Conservation (phyloP, 306 rosid species). For the Trichosanthes truncata region DNA sequence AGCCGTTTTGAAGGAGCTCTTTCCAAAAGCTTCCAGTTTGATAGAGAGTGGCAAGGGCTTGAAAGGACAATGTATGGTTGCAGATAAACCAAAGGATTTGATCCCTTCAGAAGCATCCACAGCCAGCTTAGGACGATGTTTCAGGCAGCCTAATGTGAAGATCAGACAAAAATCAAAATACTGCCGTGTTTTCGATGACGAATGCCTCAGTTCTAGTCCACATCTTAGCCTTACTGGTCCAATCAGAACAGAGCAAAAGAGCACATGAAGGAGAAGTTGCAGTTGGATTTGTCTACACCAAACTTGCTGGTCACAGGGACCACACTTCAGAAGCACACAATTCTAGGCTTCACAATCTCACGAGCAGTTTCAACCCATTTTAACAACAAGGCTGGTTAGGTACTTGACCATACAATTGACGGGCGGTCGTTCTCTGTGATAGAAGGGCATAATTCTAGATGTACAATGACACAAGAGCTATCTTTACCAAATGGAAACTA, state of each 20-base stretch:
- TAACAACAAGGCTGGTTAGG: not conserved
- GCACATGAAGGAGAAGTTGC: conserved; percentile 3
- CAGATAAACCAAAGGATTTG: not conserved
- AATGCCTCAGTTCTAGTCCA: conserved; percentile 1
- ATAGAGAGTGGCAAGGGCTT: conserved; percentile 7
- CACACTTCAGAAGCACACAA: conserved; percentile 8
- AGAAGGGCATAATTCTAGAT: not conserved
- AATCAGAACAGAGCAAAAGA: not conserved
- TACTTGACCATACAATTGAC: not conserved
- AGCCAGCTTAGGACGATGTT: not conserved
- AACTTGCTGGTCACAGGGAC: conserved; percentile 9
- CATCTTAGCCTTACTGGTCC: conserved; percentile 14
- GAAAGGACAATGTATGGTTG: conserved; percentile 1
- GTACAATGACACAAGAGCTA: not conserved
- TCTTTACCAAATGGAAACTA: not conserved
- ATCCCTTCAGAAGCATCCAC: not conserved
- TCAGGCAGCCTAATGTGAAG: not conserved
- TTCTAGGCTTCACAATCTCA: not conserved
- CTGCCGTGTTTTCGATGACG: not conserved
- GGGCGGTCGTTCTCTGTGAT: not conserved
- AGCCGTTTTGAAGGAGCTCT: not conserved
- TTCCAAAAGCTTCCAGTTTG: not conserved
- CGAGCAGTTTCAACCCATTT: not conserved
- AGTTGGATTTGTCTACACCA: not conserved
- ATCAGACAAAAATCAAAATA: not conserved